Base-by-base conservation (phyloP, 768 basidiomycete species). In the Tubosaeta sp. region DNA sequence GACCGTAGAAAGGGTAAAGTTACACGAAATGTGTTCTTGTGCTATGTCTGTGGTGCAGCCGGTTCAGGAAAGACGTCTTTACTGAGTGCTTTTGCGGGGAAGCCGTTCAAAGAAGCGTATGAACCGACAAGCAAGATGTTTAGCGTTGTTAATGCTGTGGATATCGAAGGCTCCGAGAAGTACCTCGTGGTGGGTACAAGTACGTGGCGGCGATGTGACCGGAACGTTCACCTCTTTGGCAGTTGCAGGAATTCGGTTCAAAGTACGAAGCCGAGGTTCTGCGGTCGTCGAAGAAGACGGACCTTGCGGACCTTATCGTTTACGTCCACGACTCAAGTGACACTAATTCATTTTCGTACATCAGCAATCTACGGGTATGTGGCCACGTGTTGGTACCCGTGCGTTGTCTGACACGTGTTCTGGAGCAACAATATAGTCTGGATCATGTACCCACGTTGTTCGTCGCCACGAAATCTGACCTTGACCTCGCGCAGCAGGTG, bases 321-420 rank as follows among this genome's bases (percentile, higher is more conserved):
- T 97, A 95, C 66, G 93, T 97, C 31, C 85, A 97, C 63, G 95
- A 99, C 71, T 97, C 95, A 43, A 94, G 91, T 65, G 95, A 99
- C 67, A 97, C 95, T 37, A 98, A 99, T 72, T 97, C 93, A 10
- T 99, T 99, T 69, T 95, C 92, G 43, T 97, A 98, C 72, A 93
- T 99, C 68, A 95, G 92, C 61, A 97, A 95, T 72, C 74, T 97
- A 62, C 82, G 95, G 68, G 94, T 95, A 66, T 52, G 82, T 71
- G 39, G 29, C 60, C 22, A 38, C 14, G 50, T 13, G 39, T 46
- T 17, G 11, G 46, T n/a, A 16, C 32, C 33, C 22, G 29, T 47
- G 25, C 22, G 19, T 51, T 27, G 32, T 53, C 61, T 65, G 59
- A 60, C 56, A 59, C 42, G 43, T 35, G 33, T 64, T 51, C 42